Evolutionary conservation across 2,329 filamentous ascomycete species (phyloP).

Genomic region (Fusarium sp.): DNA sequence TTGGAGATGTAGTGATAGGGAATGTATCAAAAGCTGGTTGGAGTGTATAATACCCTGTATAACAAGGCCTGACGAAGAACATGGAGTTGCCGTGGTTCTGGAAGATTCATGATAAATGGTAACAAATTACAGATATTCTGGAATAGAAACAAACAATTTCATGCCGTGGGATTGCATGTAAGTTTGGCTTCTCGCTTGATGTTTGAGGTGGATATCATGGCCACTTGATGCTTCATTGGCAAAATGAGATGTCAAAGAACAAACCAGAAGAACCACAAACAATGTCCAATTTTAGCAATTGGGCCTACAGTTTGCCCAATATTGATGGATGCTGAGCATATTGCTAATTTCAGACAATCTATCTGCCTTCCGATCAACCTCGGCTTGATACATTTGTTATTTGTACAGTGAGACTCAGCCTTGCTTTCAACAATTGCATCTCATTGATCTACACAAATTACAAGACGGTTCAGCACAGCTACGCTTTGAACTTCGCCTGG

Average conservation of each 20-base stretch:
- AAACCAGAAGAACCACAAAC: neutral
- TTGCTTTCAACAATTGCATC: conserved; percentile 1
- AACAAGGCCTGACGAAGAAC: neutral
- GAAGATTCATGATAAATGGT: conserved; percentile 3
- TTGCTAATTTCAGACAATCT: neutral
- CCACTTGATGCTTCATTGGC: neutral
- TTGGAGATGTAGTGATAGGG: conserved; percentile 36
- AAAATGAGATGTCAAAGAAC: neutral
- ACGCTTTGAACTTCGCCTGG: neutral
- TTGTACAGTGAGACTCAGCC: conserved; percentile 13
- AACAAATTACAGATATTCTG: neutral
- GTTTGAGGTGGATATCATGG: neutral
- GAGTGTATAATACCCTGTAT: conserved; percentile 27
- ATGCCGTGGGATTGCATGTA: neutral
- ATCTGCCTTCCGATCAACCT: conserved; percentile 2
- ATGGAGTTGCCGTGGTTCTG: neutral
- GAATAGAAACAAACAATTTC: neutral
- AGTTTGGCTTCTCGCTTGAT: neutral
- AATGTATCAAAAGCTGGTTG: conserved; percentile 6
- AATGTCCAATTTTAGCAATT: neutral
- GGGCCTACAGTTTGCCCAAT: neutral
- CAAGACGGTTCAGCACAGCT: neutral
- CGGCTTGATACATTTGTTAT: neutral
- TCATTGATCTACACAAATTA: conserved; percentile 8
- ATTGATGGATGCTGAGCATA: too few relatives aligned